A percentile compares a stretch with the other conserved stretches of the same genome.
Conservation (phyloP, 2,329 filamentous ascomycete species). For the Boeremia exigua region DNA sequence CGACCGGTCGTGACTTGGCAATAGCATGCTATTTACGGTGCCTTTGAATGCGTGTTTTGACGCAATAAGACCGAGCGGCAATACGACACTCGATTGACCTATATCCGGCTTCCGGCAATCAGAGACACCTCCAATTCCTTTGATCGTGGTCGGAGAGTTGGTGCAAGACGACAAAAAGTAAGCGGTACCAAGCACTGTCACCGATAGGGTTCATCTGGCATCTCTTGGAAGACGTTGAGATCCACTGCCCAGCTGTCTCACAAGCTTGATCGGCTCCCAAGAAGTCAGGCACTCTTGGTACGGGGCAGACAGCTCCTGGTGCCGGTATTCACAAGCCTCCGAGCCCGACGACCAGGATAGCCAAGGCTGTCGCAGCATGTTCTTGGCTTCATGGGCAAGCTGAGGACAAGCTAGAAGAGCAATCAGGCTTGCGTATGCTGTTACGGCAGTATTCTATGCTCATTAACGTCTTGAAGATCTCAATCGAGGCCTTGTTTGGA, state of each 20-base stretch:
- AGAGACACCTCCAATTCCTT: not conserved
- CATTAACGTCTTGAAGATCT: not conserved
- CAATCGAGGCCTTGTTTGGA: not conserved
- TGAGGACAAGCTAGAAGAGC: not conserved
- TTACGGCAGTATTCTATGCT: not conserved
- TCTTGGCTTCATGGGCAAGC: not conserved
- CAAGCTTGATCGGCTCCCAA: constrained; percentile 19
- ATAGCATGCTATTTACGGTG: not conserved
- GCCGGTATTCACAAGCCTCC: constrained; percentile 7
- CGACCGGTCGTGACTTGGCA: constrained; percentile 5
- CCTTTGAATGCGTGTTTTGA: not conserved
- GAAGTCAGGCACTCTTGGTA: constrained; percentile 21
- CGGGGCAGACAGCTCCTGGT: constrained; percentile 15
- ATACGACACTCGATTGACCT: not conserved
- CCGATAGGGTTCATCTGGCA: constrained; percentile 12
- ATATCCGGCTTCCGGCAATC: not conserved
- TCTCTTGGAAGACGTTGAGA: constrained; percentile 15
- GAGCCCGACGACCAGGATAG: constrained; percentile 3
- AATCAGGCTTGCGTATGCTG: constrained; percentile 4
- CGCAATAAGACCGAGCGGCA: not conserved
- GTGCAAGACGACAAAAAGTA: not conserved
- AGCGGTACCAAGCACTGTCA: constrained; percentile 13
- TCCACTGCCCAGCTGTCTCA: constrained; percentile 24
- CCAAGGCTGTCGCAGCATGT: constrained; percentile 2
- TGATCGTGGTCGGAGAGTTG: not conserved